A percentile compares a stretch with the other conserved stretches of the same genome.
Conservation (phyloP, 805 yeast genomes). For the baker's yeast (Saccharomyces cerevisiae) region DNA sequence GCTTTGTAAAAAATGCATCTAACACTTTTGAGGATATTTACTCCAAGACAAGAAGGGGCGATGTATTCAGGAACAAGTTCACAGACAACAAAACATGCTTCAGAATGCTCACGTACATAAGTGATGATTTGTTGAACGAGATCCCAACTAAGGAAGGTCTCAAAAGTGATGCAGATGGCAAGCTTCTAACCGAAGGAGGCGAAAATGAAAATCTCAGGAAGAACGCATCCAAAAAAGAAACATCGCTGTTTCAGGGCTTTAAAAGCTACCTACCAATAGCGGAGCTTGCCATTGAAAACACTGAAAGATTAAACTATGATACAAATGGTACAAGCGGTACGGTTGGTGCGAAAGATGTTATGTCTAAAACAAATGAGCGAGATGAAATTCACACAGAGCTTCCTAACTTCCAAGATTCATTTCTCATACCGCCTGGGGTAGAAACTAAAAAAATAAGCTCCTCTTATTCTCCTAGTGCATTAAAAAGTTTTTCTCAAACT, state of each 20-base stretch:
- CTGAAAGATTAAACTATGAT: slow-evolving; percentile 14
- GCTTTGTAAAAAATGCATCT: slow-evolving; percentile 2
- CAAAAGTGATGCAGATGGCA: background rate
- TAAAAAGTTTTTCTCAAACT: slow-evolving; percentile 32
- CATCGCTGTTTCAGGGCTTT: slow-evolving; percentile 64
- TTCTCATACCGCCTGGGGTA: slow-evolving; percentile 34
- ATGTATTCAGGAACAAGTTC: slow-evolving; percentile 33
- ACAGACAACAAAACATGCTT: slow-evolving; percentile 35
- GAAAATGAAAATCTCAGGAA: slow-evolving; percentile 8
- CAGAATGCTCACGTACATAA: slow-evolving; percentile 44
- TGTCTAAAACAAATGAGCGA: background rate
- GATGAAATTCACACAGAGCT: background rate
- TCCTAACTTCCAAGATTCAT: slow-evolving; percentile 6
- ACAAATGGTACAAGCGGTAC: background rate
- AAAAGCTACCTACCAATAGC: slow-evolving; percentile 48
- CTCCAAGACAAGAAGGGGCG: slow-evolving; percentile 29
- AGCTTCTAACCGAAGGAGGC: slow-evolving; percentile 3
- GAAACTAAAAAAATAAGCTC: slow-evolving; percentile 35
- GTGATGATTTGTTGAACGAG: slow-evolving; percentile 52
- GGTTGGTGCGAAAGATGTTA: background rate
- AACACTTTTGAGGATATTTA: slow-evolving; percentile 23
- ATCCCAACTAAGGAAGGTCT: slow-evolving; percentile 34
- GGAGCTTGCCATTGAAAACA: slow-evolving; percentile 35
- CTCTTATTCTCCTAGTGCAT: slow-evolving; percentile 36
- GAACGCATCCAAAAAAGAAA: slow-evolving; percentile 19